phyloP scores from a whole-genome alignment of 225 moss, liverwort and hornwort genomes.

The Pseudoscleropodium purum region DNA sequence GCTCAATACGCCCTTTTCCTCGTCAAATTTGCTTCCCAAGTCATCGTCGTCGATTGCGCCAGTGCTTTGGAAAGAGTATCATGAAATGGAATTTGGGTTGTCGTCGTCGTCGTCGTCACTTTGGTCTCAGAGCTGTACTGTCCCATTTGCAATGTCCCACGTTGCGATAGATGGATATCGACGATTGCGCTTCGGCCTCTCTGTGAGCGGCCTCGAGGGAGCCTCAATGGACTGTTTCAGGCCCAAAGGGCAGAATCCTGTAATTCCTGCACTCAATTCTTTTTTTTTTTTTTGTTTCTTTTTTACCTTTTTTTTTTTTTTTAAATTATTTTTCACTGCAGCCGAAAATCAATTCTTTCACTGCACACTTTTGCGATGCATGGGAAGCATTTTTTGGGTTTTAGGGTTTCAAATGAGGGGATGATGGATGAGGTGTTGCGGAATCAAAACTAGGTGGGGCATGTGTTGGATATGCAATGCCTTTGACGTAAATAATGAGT shows the following conservation, averaged over 20 bases:
- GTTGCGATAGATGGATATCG: neutral
- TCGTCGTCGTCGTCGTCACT: neutral
- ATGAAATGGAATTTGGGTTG: neutral
- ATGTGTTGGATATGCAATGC: neutral
- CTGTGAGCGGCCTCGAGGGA: slow-evolving; percentile 1
- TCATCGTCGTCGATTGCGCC: slow-evolving; percentile 1
- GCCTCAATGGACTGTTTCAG: neutral
- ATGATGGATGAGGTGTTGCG: neutral
- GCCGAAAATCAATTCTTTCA: neutral
- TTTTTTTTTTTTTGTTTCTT: too few relatives aligned
- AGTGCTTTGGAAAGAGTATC: neutral
- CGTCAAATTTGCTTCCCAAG: neutral
- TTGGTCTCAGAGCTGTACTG: neutral
- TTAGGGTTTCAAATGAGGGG: neutral
- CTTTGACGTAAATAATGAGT: neutral
- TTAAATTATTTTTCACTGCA: neutral
- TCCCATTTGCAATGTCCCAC: neutral
- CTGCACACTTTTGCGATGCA: neutral
- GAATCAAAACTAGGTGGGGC: neutral
- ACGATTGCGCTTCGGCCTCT: neutral
- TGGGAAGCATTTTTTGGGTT: neutral
- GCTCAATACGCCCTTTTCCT: neutral
- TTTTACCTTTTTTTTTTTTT: too few relatives aligned
- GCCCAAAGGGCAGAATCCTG: neutral
- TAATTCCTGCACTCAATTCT: neutral